Percentiles rank a stretch among this genome's conserved stretches.
phyloP scores from a whole-genome alignment of 2,329 filamentous ascomycete genomes.

The Fusarium lateritium region DNA sequence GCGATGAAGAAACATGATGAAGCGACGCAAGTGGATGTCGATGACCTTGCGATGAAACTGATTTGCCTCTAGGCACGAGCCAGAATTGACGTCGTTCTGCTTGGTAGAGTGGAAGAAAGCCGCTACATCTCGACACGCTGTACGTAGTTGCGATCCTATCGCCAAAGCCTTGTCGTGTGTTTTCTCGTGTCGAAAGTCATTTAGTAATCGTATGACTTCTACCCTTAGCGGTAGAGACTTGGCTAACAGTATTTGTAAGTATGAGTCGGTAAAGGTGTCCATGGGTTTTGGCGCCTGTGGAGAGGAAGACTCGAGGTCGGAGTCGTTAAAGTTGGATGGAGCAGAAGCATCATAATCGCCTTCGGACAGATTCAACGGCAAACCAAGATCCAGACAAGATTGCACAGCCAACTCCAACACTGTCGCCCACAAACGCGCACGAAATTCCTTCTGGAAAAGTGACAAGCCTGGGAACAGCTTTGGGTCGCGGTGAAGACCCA shows the following conservation, averaged over 20 bases:
- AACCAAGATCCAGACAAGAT: constrained; percentile 44
- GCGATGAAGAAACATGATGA: constrained; percentile 49
- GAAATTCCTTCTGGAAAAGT: constrained; percentile 40
- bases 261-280: constrained; percentile 42
- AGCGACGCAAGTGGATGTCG: constrained; percentile 46
- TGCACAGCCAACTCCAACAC: constrained; percentile 45
- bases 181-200: constrained; percentile 43
- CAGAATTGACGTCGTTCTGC: neutral
- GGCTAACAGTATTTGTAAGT: constrained; percentile 41
- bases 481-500: constrained; percentile 47
- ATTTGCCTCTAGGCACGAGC: constrained; percentile 26
- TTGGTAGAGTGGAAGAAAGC: constrained; percentile 40
- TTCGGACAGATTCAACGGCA: constrained; percentile 40
- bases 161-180: constrained; percentile 41
- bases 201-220: constrained; percentile 40
- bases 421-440: constrained; percentile 46
- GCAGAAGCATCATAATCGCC: constrained; percentile 39
- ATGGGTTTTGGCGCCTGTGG: constrained; percentile 11
- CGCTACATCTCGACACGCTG: constrained; percentile 43
- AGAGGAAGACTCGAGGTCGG: constrained; percentile 33
- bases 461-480: constrained; percentile 41
- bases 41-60: constrained; percentile 46
- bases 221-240: constrained; percentile 44
- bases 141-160: constrained; percentile 40
- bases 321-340: constrained; percentile 46